Conservation (phyloP, 306 rosid species). For the Quercus bicolor region DNA sequence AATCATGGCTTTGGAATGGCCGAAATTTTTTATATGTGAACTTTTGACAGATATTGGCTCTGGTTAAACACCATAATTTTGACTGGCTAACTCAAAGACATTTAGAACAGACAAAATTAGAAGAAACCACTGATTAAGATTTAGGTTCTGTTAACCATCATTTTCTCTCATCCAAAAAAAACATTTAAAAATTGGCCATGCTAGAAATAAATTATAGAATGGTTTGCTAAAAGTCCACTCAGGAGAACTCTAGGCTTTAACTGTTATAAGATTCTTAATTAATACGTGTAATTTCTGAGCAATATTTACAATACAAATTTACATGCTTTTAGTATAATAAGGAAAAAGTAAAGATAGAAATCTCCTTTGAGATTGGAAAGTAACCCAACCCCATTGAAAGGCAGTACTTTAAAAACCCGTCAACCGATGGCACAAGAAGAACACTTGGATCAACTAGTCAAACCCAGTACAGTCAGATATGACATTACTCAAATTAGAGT, state of each 20-base stretch:
- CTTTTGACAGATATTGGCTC: constrained; percentile 26
- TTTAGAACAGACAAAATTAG: neutral
- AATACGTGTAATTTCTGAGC: no score
- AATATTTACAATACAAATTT: neutral
- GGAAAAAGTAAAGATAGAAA: neutral
- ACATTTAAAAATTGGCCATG: neutral
- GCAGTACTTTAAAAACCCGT: neutral
- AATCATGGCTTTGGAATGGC: constrained; percentile 43
- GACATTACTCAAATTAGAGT: neutral
- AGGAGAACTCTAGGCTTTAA: neutral
- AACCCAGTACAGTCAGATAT: neutral
- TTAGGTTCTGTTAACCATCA: constrained; percentile 13
- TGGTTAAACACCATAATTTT: constrained; percentile 2
- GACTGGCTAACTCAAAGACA: neutral
- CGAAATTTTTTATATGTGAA: constrained; percentile 22
- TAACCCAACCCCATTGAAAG: neutral
- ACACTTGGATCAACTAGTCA: neutral
- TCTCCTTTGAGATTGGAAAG: neutral
- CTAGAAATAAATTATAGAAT: neutral
- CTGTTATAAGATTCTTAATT: neutral
- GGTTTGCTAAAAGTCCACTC: neutral
- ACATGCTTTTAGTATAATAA: neutral
- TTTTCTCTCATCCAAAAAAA: constrained; percentile 22
- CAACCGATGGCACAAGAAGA: no score
- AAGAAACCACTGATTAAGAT: constrained; percentile 18